Conservation (phyloP, 1,284 basidiomycete species). For the Ceratobasidium sp. region DNA sequence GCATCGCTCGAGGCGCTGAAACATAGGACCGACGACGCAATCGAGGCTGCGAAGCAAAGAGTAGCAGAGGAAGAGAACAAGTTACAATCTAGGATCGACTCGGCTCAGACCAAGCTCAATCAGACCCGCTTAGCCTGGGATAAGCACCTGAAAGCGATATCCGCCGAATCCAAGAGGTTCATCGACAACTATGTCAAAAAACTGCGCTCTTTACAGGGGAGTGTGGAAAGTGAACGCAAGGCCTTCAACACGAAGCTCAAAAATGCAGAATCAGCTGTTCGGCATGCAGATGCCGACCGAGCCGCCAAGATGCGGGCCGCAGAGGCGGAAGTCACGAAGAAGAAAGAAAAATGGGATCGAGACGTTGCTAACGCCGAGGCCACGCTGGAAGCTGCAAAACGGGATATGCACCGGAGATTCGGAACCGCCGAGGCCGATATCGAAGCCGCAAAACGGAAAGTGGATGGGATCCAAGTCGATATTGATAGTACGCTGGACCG, state of each 20-base stretch:
- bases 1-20: neutral
- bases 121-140: neutral
- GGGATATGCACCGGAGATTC: neutral
- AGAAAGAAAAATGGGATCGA: neutral
- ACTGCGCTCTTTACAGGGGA: too few relatives aligned
- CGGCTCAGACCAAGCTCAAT: neutral
- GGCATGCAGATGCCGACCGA: too few relatives aligned
- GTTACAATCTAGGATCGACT: neutral
- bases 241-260: neutral
- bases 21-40: neutral
- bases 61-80: constrained; percentile 1
- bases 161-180: neutral
- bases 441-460: neutral
- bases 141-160: neutral
- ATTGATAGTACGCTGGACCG: neutral
- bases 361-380: neutral
- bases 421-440: constrained; percentile 8
- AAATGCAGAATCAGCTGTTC: neutral
- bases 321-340: too few relatives aligned
- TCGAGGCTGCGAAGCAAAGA: neutral
- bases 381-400: neutral
- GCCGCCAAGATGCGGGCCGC: too few relatives aligned
- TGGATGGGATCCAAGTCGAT: constrained; percentile 6
- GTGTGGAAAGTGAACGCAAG: too few relatives aligned
- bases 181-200: neutral